A percentile compares a stretch with the other conserved stretches of the same genome.
phyloP scores from a whole-genome alignment of 331 rosid species.

The Saraca asoca region DNA sequence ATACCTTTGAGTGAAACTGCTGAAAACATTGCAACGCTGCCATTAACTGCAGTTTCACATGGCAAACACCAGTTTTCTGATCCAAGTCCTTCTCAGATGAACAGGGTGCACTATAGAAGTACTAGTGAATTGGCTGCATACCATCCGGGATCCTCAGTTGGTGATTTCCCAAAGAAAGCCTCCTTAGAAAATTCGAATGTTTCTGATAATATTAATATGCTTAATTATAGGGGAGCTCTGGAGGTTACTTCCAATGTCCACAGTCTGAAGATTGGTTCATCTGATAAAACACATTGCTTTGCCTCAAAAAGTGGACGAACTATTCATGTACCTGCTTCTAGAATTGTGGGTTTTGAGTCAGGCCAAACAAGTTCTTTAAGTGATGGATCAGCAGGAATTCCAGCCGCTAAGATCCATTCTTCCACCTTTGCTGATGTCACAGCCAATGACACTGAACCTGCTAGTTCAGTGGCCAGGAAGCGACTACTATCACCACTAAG shows the following conservation, averaged over 20 bases:
- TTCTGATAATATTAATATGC: constrained; percentile 44
- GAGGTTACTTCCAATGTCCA: constrained; percentile 67
- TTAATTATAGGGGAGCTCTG: constrained; percentile 47
- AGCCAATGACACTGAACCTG: constrained; percentile 45
- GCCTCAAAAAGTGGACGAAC: constrained; percentile 47
- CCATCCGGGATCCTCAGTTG: constrained; percentile 53
- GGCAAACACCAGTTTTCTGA: constrained; percentile 58
- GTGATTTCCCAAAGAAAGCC: constrained; percentile 50
- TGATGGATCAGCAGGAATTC: constrained; percentile 42
- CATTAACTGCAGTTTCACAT: constrained; percentile 52
- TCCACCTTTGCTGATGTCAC: constrained; percentile 32
- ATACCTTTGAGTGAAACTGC: constrained; percentile 56
- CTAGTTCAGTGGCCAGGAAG: constrained; percentile 64
- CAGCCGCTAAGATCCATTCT: constrained; percentile 41
- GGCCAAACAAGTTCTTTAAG: constrained; percentile 44
- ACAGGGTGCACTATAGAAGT: constrained; percentile 46
- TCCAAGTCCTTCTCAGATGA: constrained; percentile 53
- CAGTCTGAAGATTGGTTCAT: constrained; percentile 52
- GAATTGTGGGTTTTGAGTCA: constrained; percentile 84
- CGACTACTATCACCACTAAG: constrained; percentile 64
- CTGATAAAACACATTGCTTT: constrained; percentile 43
- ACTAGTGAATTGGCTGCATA: constrained; percentile 43
- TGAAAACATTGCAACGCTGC: constrained; percentile 50
- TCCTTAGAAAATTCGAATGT: constrained; percentile 52
- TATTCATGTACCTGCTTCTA: constrained; percentile 65